Evolutionary conservation across 179 eudicot genomes (phyloP).

Genomic region (Corrigiola litoralis): DNA sequence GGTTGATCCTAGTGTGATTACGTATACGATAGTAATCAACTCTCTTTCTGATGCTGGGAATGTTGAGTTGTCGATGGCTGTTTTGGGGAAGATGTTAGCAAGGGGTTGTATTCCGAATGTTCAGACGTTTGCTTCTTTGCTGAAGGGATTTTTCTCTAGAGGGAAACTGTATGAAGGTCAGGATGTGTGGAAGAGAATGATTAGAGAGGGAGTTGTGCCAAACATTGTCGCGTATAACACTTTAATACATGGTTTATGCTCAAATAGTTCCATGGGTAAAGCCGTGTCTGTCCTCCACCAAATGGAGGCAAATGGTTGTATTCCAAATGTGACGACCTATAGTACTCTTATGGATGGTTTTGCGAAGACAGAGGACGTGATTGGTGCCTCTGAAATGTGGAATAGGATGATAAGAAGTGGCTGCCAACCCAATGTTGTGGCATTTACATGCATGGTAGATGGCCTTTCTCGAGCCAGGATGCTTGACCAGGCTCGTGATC

Average conservation of each 20-base stretch:
- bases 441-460: slow-evolving; percentile 77
- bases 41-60: slow-evolving; percentile 49
- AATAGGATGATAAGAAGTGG: slow-evolving; percentile 67
- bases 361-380: slow-evolving; percentile 54
- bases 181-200: slow-evolving; percentile 56
- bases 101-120: slow-evolving; percentile 55
- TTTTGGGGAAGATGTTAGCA: slow-evolving; percentile 61
- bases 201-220: slow-evolving; percentile 52
- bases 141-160: slow-evolving; percentile 53
- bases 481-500: slow-evolving; percentile 59
- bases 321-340: slow-evolving; percentile 57
- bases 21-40: slow-evolving; percentile 58
- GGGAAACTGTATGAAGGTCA: slow-evolving; percentile 49
- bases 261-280: slow-evolving; percentile 33
- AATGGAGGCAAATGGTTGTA: slow-evolving; percentile 52
- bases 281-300: slow-evolving; percentile 41
- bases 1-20: slow-evolving; percentile 55
- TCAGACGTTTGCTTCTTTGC: slow-evolving; percentile 52
- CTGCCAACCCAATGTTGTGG: slow-evolving; percentile 75
- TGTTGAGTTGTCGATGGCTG: slow-evolving; percentile 42
- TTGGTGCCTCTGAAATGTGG: slow-evolving; percentile 66
- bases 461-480: slow-evolving; percentile 59
- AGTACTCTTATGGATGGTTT: slow-evolving; percentile 65
- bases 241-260: slow-evolving; percentile 56
- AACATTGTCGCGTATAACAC: slow-evolving; percentile 60